Evolutionary conservation across 2,329 filamentous ascomycete genomes (phyloP), one percentile per base, ranked within the genome.

Genomic region (Colletotrichum echinochloae): DNA sequence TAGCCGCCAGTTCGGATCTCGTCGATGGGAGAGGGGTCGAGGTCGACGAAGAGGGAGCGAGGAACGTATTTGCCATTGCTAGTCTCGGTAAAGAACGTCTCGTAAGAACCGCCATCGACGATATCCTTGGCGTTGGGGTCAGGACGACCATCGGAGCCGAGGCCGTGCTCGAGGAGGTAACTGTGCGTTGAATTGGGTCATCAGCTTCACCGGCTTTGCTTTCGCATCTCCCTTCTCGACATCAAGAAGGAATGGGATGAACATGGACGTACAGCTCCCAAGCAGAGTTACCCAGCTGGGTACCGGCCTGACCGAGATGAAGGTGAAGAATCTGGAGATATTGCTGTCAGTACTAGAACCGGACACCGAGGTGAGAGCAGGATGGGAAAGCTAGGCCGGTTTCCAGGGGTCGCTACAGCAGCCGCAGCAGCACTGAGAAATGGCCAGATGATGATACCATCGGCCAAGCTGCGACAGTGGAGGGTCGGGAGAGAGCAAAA

Each of bases 71-170:
- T 92, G 79, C 90, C 90, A 76, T 81, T 86, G 83, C 86, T 90
- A 70, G 90, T 91, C 85, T 92, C 90, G 75, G 88, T 92, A 83
- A 92, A 92, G 85, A 92, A 92, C 74, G 90, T 92, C 83, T 92
- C 90, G 81, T 85, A 91, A 56, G 90, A 91, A 75, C 90, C 90
- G 64, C 83, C 84, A 68, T 92, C 90, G 75, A 83, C 85, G 67
- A 87, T 73, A 57, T 91, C 89, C 80, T 86, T 86, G 73, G 83
- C 82, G 74, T 88, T 87, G 75, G 90, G 88, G 79, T 91, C 88
- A 65, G 88, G 87, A 70, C 87, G 87, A 75, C 90, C 90, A 79
- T 92, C 90, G 66, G 82, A 81, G 77, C 88, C 87, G 75, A 92
- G 88, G 76, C 90, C 90, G 78, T 92, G 90, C 86, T 92, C 91